These are phyloP conservation scores for Apiospora arundinis DNA, from an alignment of 2,329 filamentous ascomycete species.

Conservation along the genomic window DNA sequence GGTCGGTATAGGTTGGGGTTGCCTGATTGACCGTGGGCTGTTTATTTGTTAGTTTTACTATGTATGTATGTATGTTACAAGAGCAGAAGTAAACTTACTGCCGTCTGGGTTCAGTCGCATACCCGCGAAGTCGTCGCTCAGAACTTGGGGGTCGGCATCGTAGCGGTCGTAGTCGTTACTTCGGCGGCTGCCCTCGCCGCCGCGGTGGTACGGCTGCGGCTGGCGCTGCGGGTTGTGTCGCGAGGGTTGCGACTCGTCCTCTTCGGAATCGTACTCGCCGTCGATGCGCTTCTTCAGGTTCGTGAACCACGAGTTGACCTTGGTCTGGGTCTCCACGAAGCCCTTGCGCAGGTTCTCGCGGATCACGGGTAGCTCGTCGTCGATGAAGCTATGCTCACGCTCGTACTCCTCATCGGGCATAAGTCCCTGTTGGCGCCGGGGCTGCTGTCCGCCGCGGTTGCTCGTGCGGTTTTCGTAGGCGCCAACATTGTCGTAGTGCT, in stretches of 20 bases:
- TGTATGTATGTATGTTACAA: slow-evolving; percentile 45
- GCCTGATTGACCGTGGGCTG: slow-evolving; percentile 57
- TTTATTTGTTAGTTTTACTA: slow-evolving; percentile 46
- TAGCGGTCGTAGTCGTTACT: slow-evolving; percentile 92
- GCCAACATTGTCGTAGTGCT: slow-evolving; percentile 78
- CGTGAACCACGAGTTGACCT: slow-evolving; percentile 91
- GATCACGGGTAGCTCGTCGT: slow-evolving; percentile 94
- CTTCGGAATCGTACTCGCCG: slow-evolving; percentile 80
- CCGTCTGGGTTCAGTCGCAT: slow-evolving; percentile 69
- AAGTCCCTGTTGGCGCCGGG: slow-evolving; percentile 57
- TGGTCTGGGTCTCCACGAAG: slow-evolving; percentile 91
- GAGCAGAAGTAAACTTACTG: slow-evolving; percentile 53
- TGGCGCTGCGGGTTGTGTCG: slow-evolving; percentile 26
- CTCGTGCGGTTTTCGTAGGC: slow-evolving; percentile 64
- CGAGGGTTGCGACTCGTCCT: slow-evolving; percentile 55
- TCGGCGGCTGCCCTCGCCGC: slow-evolving; percentile 68
- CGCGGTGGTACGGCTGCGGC: slow-evolving; percentile 48
- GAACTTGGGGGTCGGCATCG: slow-evolving; percentile 89
- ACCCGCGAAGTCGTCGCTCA: slow-evolving; percentile 86
- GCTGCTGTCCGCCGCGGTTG: slow-evolving; percentile 44
- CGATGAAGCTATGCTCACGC: slow-evolving; percentile 87
- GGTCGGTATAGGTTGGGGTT: slow-evolving; percentile 80
- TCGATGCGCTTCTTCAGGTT: slow-evolving; percentile 93
- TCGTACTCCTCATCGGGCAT: slow-evolving; percentile 66
- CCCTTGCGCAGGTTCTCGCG: slow-evolving; percentile 92